Percentiles rank a stretch among this genome's conserved stretches.
These are phyloP conservation scores for Flagelloscypha sp. DNA, from an alignment of 768 basidiomycete genomes.

Conservation along the genomic window DNA sequence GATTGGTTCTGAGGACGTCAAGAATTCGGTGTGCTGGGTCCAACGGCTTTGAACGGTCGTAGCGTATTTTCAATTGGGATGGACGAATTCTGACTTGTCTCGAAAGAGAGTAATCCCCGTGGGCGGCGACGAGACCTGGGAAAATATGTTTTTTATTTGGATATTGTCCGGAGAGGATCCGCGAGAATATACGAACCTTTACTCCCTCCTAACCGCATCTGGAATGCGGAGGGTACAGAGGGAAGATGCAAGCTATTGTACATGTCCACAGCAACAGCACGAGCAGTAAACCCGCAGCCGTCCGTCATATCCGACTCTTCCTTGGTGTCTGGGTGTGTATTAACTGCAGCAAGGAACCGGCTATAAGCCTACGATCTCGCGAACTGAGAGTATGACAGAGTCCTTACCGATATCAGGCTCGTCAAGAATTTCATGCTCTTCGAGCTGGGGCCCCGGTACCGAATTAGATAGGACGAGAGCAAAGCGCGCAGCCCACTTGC, in stretches of 20 bases:
- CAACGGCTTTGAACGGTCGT: conserved; percentile 16
- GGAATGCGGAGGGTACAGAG: conserved; percentile 37
- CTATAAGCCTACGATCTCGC: no score
- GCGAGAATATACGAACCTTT: no score
- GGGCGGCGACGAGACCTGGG: no score
- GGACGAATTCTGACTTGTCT: no score
- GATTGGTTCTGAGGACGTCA: conserved; percentile 40
- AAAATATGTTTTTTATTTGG: no score
- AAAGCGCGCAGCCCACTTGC: conserved; percentile 60
- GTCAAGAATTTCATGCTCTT: conserved; percentile 24
- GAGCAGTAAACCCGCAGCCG: conserved; percentile 42
- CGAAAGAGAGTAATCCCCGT: no score
- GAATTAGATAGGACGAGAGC: conserved; percentile 58
- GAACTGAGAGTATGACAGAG: background rate
- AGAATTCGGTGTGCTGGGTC: conserved; percentile 40
- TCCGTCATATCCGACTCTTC: conserved; percentile 44
- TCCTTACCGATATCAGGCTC: conserved; percentile 43
- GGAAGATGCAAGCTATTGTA: conserved; percentile 27
- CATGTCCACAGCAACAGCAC: conserved; percentile 25
- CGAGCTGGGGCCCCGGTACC: conserved; percentile 42
- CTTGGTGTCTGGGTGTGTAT: conserved; percentile 17
- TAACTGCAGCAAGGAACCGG: background rate
- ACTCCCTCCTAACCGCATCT: conserved; percentile 38
- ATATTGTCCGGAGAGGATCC: no score
- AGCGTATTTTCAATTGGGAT: conserved; percentile 41